Evolutionary conservation across 345 rosid genomes (phyloP).

Genomic region (Moricandia moricandioides): DNA sequence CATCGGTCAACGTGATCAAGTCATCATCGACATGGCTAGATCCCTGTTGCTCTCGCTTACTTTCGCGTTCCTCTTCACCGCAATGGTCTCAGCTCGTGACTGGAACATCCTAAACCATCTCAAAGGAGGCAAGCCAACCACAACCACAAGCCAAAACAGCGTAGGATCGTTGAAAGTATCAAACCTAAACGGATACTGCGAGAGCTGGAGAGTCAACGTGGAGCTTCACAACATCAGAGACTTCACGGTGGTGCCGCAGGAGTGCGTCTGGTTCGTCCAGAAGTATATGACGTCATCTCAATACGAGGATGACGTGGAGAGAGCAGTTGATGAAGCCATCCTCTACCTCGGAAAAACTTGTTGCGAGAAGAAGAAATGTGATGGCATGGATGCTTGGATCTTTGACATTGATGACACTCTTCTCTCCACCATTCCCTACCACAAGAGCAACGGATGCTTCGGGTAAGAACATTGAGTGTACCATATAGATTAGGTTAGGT

Average conservation of each 20-base stretch:
- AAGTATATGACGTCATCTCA: conserved; percentile 68
- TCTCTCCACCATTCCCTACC: conserved; percentile 70
- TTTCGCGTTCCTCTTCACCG: conserved; percentile 37
- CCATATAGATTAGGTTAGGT: background rate
- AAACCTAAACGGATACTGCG: conserved; percentile 53
- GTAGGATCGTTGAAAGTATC: conserved; percentile 9
- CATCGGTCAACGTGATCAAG: background rate
- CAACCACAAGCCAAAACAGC: background rate
- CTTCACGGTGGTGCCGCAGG: conserved; percentile 62
- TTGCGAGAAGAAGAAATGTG: conserved; percentile 41
- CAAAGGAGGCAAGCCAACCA: conserved; percentile 24
- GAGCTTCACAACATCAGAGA: conserved; percentile 68
- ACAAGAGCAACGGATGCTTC: conserved; percentile 54
- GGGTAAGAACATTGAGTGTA: conserved; percentile 39
- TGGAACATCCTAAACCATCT: conserved; percentile 62
- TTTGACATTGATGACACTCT: conserved; percentile 74
- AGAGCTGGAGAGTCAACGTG: conserved; percentile 77
- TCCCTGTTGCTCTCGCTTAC: conserved; percentile 31
- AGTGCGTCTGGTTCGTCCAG: conserved; percentile 45
- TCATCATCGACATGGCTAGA: conserved; percentile 43
- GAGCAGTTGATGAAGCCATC: conserved; percentile 51
- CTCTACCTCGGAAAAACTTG: conserved; percentile 47
- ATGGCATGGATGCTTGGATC: conserved; percentile 76
- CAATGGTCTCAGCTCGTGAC: conserved; percentile 46
- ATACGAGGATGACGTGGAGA: conserved; percentile 47